Conservation (phyloP, 2,329 filamentous ascomycete species). For the Penicillium corylophilum region DNA sequence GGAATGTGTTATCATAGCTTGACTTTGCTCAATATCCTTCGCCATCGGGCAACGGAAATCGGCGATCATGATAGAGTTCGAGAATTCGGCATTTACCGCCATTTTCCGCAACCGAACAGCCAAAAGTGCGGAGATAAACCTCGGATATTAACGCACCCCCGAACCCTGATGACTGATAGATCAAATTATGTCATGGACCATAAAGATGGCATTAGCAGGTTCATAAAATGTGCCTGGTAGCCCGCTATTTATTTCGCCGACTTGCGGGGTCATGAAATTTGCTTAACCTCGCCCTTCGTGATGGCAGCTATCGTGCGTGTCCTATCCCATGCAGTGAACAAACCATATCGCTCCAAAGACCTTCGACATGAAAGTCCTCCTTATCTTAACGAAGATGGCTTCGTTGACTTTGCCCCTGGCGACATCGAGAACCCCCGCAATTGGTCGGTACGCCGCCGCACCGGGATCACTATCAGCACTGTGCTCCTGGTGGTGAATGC, state of each 20-base stretch:
- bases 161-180: neutral
- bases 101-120: neutral
- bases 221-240: neutral
- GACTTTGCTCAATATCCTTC: too few species aligned
- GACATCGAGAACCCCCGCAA: slow-evolving; percentile 61
- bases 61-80: neutral
- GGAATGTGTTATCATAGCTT: too few species aligned
- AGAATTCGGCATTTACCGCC: neutral
- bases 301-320: slow-evolving; percentile 48
- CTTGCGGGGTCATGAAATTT: neutral
- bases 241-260: neutral
- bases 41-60: too few species aligned
- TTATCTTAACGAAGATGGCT: slow-evolving; percentile 51
- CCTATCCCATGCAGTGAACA: slow-evolving; percentile 53
- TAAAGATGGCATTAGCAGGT: neutral
- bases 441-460: slow-evolving; percentile 51
- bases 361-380: slow-evolving; percentile 39
- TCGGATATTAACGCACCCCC: neutral
- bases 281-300: neutral
- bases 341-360: slow-evolving; percentile 51
- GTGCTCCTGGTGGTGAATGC: slow-evolving; percentile 51
- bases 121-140: slow-evolving; percentile 4
- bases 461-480: slow-evolving; percentile 12
- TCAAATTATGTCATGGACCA: neutral
- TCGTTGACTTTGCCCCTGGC: slow-evolving; percentile 51